Evolutionary conservation across 23 red algal species (phyloP).

Genomic region (Gracilaria gracilis): DNA sequence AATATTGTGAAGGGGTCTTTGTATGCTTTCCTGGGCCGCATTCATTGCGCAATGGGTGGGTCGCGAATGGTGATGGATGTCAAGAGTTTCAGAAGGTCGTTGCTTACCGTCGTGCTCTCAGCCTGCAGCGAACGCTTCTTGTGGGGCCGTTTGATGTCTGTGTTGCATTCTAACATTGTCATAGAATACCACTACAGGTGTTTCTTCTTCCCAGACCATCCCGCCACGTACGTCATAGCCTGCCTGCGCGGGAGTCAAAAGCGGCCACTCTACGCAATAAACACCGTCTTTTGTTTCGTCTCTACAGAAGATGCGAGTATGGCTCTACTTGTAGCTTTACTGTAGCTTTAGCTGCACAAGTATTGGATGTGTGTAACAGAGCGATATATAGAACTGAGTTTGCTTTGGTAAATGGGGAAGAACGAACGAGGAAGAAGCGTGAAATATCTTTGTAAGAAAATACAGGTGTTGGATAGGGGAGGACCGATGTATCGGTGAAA

Average conservation of each 20-base stretch:
- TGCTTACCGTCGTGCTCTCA: neutral
- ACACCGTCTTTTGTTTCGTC: neutral
- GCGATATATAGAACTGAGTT: too few relatives aligned
- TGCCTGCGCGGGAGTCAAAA: neutral
- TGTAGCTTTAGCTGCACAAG: too few relatives aligned
- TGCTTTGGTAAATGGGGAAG: too few relatives aligned
- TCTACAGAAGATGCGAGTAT: too few relatives aligned
- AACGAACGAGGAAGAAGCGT: too few relatives aligned
- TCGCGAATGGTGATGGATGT: neutral
- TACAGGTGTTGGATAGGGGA: too few relatives aligned
- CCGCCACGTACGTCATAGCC: neutral
- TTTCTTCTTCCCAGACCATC: neutral
- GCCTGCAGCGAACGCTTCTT: neutral
- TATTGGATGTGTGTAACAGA: too few relatives aligned
- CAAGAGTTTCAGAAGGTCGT: neutral
- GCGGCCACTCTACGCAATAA: neutral
- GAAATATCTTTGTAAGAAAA: too few relatives aligned
- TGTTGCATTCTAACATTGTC: neutral
- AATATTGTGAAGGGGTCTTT: neutral
- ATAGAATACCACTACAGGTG: neutral
- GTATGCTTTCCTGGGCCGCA: neutral
- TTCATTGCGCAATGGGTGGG: neutral
- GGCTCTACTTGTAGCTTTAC: too few relatives aligned
- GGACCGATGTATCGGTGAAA: too few relatives aligned
- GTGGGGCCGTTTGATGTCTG: neutral